Evolutionary conservation across 257 asterid species (phyloP), one percentile per base, ranked within the genome.

Genomic region (Hygrophila difformis): DNA sequence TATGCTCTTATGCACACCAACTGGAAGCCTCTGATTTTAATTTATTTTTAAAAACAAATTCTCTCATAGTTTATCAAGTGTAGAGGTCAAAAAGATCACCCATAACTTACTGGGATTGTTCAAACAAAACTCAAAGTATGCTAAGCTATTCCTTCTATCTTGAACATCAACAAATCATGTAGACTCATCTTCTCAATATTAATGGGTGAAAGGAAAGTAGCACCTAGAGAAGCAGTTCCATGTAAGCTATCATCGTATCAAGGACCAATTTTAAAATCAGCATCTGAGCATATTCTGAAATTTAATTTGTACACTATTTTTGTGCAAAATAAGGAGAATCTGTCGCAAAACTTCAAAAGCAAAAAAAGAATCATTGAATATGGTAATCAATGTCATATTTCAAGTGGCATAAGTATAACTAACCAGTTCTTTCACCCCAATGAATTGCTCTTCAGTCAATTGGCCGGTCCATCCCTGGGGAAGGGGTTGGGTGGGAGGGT

Each of bases 341-440:
- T 3, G 8, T n/a, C 4, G 7, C 4, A 5, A 3, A 26, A 3
- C 8, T 26, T 8, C 4, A 8, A 26, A 26, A 3, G 8, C 8
- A 3, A 26, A 0, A 8, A 26, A 26, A 26, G 31, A 0, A 26
- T 3, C 31, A 26, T 26, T 26, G 8, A 26, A 26, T 5, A 5
- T 26, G 31, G 31, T 8, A 26, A 26, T 26, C 31, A 26, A 3
- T 5, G 8, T 26, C 31, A 26, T 26, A 8, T 26, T 18, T 52
- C 50, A 51, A 51, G 20, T 52, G 43, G 53, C 23, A 20, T 47
- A 47, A 63, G 73, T 53, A 54, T 14, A 55, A 61, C 77, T 24
- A 18, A 82, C 93, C 93, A 84, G 75, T 68, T 84, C 94, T 73
- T 84, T 84, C 59, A 80, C 94, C n/a, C 93, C 94, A 71, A 84